phyloP scores from a whole-genome alignment of 257 asterid species.

The Primulina eburnea region DNA sequence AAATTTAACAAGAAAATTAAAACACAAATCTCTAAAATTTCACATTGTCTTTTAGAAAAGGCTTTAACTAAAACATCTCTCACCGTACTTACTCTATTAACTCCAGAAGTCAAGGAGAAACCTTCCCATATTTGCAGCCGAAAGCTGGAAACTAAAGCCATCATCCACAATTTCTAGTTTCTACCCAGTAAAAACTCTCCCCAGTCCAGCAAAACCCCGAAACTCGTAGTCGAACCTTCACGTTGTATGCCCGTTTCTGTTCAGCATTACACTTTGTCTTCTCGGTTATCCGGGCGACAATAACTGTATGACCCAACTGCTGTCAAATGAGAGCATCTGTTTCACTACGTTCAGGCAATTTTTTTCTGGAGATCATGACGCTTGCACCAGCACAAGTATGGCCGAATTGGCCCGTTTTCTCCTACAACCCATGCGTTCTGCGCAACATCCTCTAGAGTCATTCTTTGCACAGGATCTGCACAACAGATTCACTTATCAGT shows the following conservation, averaged over 20 bases:
- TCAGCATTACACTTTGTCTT: no score
- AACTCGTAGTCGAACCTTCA: background rate
- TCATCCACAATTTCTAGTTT: background rate
- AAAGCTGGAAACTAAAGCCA: constrained; percentile 15
- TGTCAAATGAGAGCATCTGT: constrained; percentile 30
- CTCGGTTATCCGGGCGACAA: background rate
- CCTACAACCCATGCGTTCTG: constrained; percentile 75
- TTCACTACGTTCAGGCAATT: constrained; percentile 24
- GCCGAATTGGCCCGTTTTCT: constrained; percentile 66
- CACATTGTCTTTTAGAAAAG: background rate
- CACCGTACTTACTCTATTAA: background rate
- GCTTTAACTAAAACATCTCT: background rate
- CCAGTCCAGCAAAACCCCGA: background rate
- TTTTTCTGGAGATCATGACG: constrained; percentile 31
- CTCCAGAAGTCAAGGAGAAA: constrained; percentile 3
- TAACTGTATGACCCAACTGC: constrained; percentile 17
- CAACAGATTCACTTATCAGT: background rate
- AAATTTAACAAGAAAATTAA: no score
- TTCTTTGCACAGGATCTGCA: constrained; percentile 77
- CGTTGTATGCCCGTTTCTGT: no score
- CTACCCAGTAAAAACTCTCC: constrained; percentile 18
- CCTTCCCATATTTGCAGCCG: background rate
- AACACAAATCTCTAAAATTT: background rate
- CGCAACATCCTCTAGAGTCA: constrained; percentile 62
- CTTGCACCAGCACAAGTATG: constrained; percentile 76